A percentile compares a stretch with the other conserved stretches of the same genome.
Conservation (phyloP, 73 alveolate genomes). For the Tetrahymena borealis region DNA sequence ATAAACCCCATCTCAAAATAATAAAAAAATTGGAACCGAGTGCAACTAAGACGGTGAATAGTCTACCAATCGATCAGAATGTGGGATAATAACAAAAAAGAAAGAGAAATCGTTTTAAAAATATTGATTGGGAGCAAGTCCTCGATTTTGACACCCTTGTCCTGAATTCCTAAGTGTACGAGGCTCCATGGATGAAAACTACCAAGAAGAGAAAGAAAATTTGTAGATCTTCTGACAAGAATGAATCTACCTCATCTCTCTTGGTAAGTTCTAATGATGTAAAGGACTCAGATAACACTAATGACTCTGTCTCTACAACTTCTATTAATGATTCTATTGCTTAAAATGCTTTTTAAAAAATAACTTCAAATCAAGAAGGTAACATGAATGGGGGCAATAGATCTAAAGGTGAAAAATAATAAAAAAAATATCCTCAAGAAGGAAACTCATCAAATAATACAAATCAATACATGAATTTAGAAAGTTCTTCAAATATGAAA, state of each 20-base stretch:
- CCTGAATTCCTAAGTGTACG: background rate
- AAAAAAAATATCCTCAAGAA: background rate
- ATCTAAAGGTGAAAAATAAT: background rate
- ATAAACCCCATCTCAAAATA: background rate
- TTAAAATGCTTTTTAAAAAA: background rate
- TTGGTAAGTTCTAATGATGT: background rate
- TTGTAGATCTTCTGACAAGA: background rate
- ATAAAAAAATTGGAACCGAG: background rate
- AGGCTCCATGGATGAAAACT: background rate
- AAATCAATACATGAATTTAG: background rate
- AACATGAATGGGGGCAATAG: background rate
- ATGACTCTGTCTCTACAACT: background rate
- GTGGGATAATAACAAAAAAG: background rate
- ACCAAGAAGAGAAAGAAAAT: background rate
- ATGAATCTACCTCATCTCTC: background rate
- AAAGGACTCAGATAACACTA: background rate
- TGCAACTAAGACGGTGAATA: background rate
- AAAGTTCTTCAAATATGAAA: background rate
- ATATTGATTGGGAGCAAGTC: background rate
- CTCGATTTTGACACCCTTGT: background rate
- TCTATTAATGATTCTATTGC: background rate
- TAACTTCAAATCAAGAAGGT: background rate
- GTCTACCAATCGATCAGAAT: background rate
- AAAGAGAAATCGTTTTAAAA: background rate
- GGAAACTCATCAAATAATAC: background rate